phyloP scores from a whole-genome alignment of 495 filamentous ascomycete species.

The Aspergillus baeticus region DNA sequence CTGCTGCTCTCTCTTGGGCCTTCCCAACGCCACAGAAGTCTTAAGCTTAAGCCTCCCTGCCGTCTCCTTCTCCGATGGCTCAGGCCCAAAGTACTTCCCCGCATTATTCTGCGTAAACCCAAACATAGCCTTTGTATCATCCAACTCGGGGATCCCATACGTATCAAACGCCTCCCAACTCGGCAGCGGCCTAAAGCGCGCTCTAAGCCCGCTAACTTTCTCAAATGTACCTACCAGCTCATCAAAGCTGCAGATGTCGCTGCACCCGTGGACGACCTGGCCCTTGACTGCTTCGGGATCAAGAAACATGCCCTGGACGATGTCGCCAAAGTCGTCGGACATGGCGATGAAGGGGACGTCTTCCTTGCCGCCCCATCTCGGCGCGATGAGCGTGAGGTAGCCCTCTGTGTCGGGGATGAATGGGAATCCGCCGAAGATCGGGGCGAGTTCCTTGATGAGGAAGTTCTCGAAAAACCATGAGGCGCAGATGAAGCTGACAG shows the following conservation, averaged over 20 bases:
- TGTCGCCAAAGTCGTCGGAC: slow-evolving; percentile 31
- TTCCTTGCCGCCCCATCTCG: slow-evolving; percentile 29
- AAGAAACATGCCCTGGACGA: slow-evolving; percentile 33
- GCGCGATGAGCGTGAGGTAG: slow-evolving; percentile 17
- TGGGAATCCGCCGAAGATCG: slow-evolving; percentile 31
- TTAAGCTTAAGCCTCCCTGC: background rate
- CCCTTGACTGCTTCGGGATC: slow-evolving; percentile 19
- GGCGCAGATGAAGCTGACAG: slow-evolving; percentile 16
- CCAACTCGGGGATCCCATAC: background rate
- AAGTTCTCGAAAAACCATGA: slow-evolving; percentile 34
- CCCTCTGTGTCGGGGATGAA: slow-evolving; percentile 20
- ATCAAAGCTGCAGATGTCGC: slow-evolving; percentile 5
- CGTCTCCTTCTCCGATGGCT: background rate
- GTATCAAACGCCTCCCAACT: background rate
- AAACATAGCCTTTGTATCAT: background rate
- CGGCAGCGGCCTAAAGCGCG: background rate
- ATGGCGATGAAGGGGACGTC: slow-evolving; percentile 29
- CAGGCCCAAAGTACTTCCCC: slow-evolving; percentile 1
- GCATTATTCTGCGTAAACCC: background rate
- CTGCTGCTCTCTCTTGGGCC: background rate
- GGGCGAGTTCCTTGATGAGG: slow-evolving; percentile 18
- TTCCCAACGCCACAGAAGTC: background rate
- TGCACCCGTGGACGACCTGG: slow-evolving; percentile 3
- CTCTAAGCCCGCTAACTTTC: background rate
- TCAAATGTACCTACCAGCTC: background rate